These are phyloP conservation scores for Hamigera avellanea DNA, from an alignment of 495 filamentous ascomycete genomes.

Conservation along the genomic window DNA sequence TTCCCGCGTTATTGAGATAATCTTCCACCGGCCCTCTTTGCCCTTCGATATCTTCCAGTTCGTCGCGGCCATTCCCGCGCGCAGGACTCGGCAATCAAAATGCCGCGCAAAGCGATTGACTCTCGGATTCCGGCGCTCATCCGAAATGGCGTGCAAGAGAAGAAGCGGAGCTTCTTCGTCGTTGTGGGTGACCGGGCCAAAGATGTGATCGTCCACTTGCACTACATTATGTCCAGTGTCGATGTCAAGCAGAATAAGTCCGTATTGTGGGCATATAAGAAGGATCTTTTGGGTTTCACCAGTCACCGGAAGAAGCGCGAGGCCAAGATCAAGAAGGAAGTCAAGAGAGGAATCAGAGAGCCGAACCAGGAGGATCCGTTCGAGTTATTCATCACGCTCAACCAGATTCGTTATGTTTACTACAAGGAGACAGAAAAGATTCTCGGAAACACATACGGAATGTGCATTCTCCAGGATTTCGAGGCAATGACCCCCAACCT, in stretches of 20 bases:
- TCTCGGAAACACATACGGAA: slow-evolving; percentile 94
- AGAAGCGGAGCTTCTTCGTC: slow-evolving; percentile 96
- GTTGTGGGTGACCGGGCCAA: slow-evolving; percentile 93
- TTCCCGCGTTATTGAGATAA: too few relatives aligned
- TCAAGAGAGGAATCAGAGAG: slow-evolving; percentile 90
- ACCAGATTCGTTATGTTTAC: slow-evolving; percentile 97
- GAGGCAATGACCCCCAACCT: slow-evolving; percentile 96
- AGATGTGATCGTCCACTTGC: slow-evolving; percentile 91
- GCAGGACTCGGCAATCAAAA: slow-evolving; percentile 10
- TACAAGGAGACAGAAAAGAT: slow-evolving; percentile 99
- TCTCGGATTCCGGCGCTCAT: slow-evolving; percentile 94
- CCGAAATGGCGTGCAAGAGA: slow-evolving; percentile 89
- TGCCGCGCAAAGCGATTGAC: slow-evolving; percentile 57
- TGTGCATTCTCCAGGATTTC: slow-evolving; percentile 97
- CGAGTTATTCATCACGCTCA: slow-evolving; percentile 91
- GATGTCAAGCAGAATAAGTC: slow-evolving; percentile 95
- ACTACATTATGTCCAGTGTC: slow-evolving; percentile 82
- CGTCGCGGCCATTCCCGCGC: slow-evolving; percentile 14
- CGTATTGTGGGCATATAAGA: slow-evolving; percentile 99
- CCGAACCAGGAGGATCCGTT: slow-evolving; percentile 95
- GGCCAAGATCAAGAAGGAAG: slow-evolving; percentile 93
- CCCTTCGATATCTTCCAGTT: not conserved
- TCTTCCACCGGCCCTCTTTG: too few relatives aligned
- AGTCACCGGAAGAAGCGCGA: slow-evolving; percentile 97
- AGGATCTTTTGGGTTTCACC: slow-evolving; percentile 89